Percentiles rank a stretch among this genome's conserved stretches.
These are phyloP conservation scores for Trichoderma erinaceum DNA, from an alignment of 495 filamentous ascomycete genomes.

Conservation along the genomic window DNA sequence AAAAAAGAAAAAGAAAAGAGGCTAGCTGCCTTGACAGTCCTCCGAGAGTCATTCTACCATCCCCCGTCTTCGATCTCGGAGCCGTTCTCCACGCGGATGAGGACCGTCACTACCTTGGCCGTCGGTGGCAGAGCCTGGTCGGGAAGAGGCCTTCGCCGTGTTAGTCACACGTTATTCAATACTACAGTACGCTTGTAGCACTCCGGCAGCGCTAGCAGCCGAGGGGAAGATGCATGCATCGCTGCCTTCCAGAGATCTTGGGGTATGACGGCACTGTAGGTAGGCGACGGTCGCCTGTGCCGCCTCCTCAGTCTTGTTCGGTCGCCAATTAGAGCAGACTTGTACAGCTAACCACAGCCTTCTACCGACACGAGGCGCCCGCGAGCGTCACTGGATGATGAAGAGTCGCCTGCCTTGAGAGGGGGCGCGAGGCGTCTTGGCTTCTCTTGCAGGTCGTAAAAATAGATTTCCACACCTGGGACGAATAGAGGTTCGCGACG, in stretches of 20 bases:
- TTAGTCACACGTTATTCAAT: neutral
- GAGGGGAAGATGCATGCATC: neutral
- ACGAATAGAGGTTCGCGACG: neutral
- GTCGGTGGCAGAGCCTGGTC: neutral
- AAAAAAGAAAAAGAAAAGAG: neutral
- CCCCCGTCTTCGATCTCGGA: conserved; percentile 4
- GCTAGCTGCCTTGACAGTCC: neutral
- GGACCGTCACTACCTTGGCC: neutral
- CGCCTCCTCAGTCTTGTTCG: neutral
- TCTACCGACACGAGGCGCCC: conserved; percentile 3
- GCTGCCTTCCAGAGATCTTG: neutral
- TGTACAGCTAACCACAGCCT: neutral
- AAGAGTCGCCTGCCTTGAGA: neutral
- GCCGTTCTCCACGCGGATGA: neutral
- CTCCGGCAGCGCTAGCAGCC: neutral
- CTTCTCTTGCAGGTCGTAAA: neutral
- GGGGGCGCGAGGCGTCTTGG: neutral
- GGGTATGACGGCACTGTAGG: neutral
- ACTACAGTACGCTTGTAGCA: neutral
- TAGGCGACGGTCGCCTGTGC: neutral
- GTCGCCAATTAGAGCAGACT: neutral
- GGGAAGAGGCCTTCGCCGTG: neutral
- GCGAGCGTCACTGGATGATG: neutral
- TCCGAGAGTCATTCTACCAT: neutral
- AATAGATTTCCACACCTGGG: neutral